Conservation (phyloP, 345 rosid species). For the Geranium brycei region DNA sequence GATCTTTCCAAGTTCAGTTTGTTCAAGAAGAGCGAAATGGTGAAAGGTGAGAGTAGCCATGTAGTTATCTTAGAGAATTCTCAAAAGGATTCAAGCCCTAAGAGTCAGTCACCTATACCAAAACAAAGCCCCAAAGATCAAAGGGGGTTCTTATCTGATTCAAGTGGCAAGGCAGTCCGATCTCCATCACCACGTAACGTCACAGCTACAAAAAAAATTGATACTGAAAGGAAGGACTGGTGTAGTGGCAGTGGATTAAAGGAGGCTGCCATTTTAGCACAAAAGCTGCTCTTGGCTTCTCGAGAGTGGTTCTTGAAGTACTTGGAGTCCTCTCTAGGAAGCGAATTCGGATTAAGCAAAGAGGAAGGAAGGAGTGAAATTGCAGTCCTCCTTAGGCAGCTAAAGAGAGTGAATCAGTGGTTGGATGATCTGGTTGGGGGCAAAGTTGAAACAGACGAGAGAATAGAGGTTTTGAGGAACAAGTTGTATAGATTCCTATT, state of each 20-base stretch:
- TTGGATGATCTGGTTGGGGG: slow-evolving; percentile 18
- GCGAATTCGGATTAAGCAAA: slow-evolving; percentile 14
- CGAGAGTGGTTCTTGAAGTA: slow-evolving; percentile 37
- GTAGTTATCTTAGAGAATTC: slow-evolving; percentile 18
- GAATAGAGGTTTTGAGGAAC: slow-evolving; percentile 27
- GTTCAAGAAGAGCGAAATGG: slow-evolving; percentile 15
- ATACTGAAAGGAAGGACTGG: slow-evolving; percentile 8
- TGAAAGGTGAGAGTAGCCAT: slow-evolving; percentile 8
- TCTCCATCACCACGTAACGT: slow-evolving; percentile 6
- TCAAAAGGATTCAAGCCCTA: slow-evolving; percentile 10
- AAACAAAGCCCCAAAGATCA: slow-evolving; percentile 13
- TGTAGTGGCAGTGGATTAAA: slow-evolving; percentile 15
- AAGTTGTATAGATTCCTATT: slow-evolving; percentile 29
- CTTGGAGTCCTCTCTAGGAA: slow-evolving; percentile 28
- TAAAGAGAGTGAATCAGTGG: slow-evolving; percentile 33
- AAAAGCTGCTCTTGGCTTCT: slow-evolving; percentile 27
- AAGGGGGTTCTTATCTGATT: slow-evolving; percentile 1
- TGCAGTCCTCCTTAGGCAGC: slow-evolving; percentile 21
- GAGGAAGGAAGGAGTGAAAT: slow-evolving; percentile 19
- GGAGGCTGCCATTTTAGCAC: slow-evolving; percentile 24
- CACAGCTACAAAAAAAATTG: slow-evolving; percentile 10
- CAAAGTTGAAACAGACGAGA: slow-evolving; percentile 16
- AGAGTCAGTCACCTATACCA: slow-evolving; percentile 11
- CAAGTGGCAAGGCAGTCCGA: slow-evolving; percentile 10
- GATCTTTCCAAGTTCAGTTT: slow-evolving; percentile 26